A percentile compares a stretch with the other conserved stretches of the same genome.
Conservation (phyloP, 306 rosid species). For the Prunus persica region Prunus_persica_NCBIv2 NC_034015.1:16938501-16939000, state of each 20-base stretch:
- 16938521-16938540: background rate
- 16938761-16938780: constrained; percentile 47
- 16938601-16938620: background rate
- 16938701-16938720: too few relatives aligned
- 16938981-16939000: constrained; percentile 55
- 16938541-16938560: background rate
- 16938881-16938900: background rate
- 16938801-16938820: constrained; percentile 46
- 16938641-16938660: background rate
- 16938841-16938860: constrained; percentile 26
- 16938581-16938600: background rate
- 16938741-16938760: background rate
- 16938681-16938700: background rate
- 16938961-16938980: constrained; percentile 49
- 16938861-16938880: background rate
- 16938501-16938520: background rate
- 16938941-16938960: constrained; percentile 46
- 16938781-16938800: constrained; percentile 56
- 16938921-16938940: background rate
- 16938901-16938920: background rate
- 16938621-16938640: background rate
- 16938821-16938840: constrained; percentile 59
- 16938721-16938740: background rate
- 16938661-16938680: background rate
- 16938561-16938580: background rate